Conservation (phyloP, 78 protist species). For the Cavenderia fasciculata region DNA sequence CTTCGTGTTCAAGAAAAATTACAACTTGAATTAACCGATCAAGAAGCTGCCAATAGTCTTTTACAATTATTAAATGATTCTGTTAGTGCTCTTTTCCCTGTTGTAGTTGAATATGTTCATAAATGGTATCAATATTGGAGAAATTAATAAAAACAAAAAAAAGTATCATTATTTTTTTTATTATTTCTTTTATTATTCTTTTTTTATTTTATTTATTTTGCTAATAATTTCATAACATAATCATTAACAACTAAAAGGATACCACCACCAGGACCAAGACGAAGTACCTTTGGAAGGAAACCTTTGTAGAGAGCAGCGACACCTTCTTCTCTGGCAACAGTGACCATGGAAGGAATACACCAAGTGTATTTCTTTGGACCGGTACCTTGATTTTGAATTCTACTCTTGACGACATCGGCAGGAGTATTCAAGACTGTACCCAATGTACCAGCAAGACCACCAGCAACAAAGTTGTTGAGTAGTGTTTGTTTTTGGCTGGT, state of each 20-base stretch:
- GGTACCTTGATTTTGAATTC: slow-evolving; percentile 78
- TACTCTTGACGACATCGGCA: slow-evolving; percentile 89
- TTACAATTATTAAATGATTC: slow-evolving; percentile 90
- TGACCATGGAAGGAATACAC: slow-evolving; percentile 71
- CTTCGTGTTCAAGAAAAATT: slow-evolving; percentile 92
- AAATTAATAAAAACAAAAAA: slow-evolving; percentile 16
- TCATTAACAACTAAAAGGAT: slow-evolving; percentile 81
- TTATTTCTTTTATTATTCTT: background rate
- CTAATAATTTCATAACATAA: slow-evolving; percentile 60
- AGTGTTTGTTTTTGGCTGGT: slow-evolving; percentile 9
- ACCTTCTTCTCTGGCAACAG: slow-evolving; percentile 81
- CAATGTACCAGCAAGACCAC: slow-evolving; percentile 88
- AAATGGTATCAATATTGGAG: slow-evolving; percentile 85
- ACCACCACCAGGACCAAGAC: slow-evolving; percentile 93
- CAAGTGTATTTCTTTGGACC: slow-evolving; percentile 67
- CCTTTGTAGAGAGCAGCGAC: slow-evolving; percentile 90
- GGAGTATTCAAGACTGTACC: slow-evolving; percentile 88
- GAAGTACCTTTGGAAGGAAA: slow-evolving; percentile 85
- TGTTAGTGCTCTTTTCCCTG: slow-evolving; percentile 93
- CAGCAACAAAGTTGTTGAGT: slow-evolving; percentile 80
- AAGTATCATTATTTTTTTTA: no score
- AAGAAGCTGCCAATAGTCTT: slow-evolving; percentile 91
- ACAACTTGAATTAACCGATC: slow-evolving; percentile 93
- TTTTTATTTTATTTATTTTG: slow-evolving; percentile 8
- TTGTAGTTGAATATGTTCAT: slow-evolving; percentile 91